Evolutionary conservation across 768 basidiomycete species (phyloP).

Genomic region (Pleurotus platypus): DNA sequence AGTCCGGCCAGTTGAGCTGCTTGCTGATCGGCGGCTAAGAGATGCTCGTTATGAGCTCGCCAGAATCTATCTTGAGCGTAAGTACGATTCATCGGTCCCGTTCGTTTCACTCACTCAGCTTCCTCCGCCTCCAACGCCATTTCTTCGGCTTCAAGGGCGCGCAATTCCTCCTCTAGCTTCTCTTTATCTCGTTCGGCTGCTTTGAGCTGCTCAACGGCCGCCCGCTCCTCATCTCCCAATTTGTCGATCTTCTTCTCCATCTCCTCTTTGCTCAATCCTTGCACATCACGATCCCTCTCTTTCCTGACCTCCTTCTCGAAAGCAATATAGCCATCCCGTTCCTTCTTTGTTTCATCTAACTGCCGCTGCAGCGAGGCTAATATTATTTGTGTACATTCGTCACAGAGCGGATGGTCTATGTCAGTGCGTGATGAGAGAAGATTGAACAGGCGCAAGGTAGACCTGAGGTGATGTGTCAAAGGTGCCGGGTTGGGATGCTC

Average conservation of each 20-base stretch:
- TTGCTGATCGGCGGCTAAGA: constrained; percentile 63
- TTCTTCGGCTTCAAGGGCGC: constrained; percentile 72
- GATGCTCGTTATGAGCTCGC: constrained; percentile 72
- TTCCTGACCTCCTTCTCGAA: constrained; percentile 87
- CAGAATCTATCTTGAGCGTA: constrained; percentile 60
- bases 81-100: background rate
- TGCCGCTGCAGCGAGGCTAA: constrained; percentile 72
- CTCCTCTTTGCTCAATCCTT: constrained; percentile 58
- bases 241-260: constrained; percentile 71
- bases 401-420: constrained; percentile 91
- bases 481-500: constrained; percentile 66
- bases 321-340: constrained; percentile 89
- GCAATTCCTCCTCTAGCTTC: constrained; percentile 71
- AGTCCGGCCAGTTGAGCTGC: constrained; percentile 66
- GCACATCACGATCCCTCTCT: constrained; percentile 71
- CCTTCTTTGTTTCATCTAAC: constrained; percentile 87
- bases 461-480: constrained; percentile 73
- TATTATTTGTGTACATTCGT: constrained; percentile 87
- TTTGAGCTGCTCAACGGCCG: constrained; percentile 72
- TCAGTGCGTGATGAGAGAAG: constrained; percentile 73
- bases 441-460: constrained; percentile 72
- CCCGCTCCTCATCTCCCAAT: constrained; percentile 62
- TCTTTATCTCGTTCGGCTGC: constrained; percentile 74
- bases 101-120: constrained; percentile 55
- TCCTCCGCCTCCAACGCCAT: constrained; percentile 79